Base-by-base conservation (phyloP, 257 asterid species). In the Mitragyna speciosa region DNA sequence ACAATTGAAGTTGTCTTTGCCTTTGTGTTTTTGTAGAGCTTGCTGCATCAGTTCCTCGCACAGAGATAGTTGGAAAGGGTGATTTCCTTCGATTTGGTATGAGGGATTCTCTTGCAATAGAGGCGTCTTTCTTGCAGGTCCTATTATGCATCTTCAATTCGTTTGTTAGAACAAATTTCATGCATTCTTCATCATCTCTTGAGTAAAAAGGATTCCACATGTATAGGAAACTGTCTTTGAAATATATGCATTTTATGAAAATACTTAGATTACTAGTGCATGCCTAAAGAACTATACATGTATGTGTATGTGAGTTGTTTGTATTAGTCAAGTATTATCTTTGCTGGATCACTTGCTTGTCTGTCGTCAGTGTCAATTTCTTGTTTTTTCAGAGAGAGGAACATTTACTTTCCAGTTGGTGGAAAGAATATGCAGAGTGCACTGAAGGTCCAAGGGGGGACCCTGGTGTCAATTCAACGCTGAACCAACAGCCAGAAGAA, bases 31-130 rank as follows among this genome's bases (percentile, higher is more conserved):
- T 54, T 76, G 72, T 93, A 95, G 99, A 89, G 87, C 84, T 87
- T 82, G 93, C 99, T 49, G 98, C 99, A 58, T 90, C 98, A 73
- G 86, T 94, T 78, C 99, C 99, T 80, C 86, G 61, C 80, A 80
- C 97, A 19, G 97, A 90, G 81, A 81, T 94, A 65, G 97, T 92
- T 67, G 99, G 95, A 76, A 91, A 94, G 86, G 92, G 99, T 80
- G 97, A 96, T 64, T 96, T 92, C 82, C 92, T 96, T 84, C 91
- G 99, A 72, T 96, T 96, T 84, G 97, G 97, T 74, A 88, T 96
- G 97, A 87, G 99, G 87, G 99, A 96, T 83, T 96, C 99, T 76
- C 96, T 96, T 83, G 99, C 99, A 14, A 90, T 96, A 49, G 99
- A 96, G 84, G 98, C 99, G 80, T 88, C 96, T 56, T 96, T 94